Evolutionary conservation across 1,284 basidiomycete genomes (phyloP).

Genomic region (Xerocomus amazonicus): DNA sequence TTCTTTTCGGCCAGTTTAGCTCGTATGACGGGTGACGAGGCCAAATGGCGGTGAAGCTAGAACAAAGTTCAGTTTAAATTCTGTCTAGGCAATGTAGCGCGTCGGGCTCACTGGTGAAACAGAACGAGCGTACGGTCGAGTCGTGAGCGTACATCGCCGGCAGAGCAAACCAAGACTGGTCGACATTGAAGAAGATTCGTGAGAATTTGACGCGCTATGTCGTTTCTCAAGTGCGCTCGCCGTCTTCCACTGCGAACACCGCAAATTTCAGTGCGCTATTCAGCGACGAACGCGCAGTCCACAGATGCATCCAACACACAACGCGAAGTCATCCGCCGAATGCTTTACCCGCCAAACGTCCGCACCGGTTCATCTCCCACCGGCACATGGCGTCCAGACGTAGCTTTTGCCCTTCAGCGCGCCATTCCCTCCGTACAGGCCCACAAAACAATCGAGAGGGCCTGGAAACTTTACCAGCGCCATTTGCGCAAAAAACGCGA

Average conservation of each 20-base stretch:
- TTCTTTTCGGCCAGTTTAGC: slow-evolving; percentile 48
- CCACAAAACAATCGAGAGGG: slow-evolving; percentile 91
- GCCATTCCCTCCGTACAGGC: slow-evolving; percentile 84
- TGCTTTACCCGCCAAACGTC: slow-evolving; percentile 76
- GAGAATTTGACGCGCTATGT: slow-evolving; percentile 28
- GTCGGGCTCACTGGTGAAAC: slow-evolving; percentile 8
- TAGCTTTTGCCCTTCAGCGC: slow-evolving; percentile 62
- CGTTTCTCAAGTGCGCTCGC: slow-evolving; percentile 19
- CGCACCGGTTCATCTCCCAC: slow-evolving; percentile 68
- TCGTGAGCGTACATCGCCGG: slow-evolving; percentile 17
- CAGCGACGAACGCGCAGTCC: slow-evolving; percentile 24
- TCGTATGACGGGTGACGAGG: slow-evolving; percentile 42
- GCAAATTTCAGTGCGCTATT: slow-evolving; percentile 39
- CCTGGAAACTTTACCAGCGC: slow-evolving; percentile 82
- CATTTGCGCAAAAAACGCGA: slow-evolving; percentile 68
- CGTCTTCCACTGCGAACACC: slow-evolving; percentile 31
- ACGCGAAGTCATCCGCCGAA: slow-evolving; percentile 69
- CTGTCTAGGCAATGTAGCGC: background rate
- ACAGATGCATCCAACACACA: slow-evolving; percentile 49
- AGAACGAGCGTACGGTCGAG: slow-evolving; percentile 37
- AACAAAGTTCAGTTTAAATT: background rate
- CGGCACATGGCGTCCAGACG: slow-evolving; percentile 78
- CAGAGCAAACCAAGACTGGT: slow-evolving; percentile 19
- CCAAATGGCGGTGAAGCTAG: slow-evolving; percentile 43
- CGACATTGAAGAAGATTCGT: slow-evolving; percentile 25